Evolutionary conservation across 2,329 filamentous ascomycete species (phyloP), one percentile per base, ranked within the genome.

Genomic region (Fusarium nematophilum): DNA sequence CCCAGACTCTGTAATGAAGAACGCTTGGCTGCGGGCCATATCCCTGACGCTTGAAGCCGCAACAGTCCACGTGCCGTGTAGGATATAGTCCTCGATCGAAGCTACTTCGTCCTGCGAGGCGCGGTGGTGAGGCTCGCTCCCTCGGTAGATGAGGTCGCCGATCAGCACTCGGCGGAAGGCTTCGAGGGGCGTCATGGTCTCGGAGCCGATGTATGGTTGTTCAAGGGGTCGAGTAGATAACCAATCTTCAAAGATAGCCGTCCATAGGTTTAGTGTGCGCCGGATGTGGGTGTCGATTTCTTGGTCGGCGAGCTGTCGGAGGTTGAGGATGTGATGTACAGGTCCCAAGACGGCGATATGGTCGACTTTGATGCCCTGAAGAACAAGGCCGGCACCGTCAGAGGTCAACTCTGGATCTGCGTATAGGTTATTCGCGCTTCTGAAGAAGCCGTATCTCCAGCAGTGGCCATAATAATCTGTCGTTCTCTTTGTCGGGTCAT

Each of bases 381-480:
- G 14, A 13, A 34, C 21, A 1, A 46, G 43, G 1, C 43, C 43
- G 1, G 10, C 7, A 3, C 27, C 6, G 5, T 46, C 27, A 3
- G 21, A 5, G 3, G 30, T 46, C 5, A 27, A 2, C 34, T 46
- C 14, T 5, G 43, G 43, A 5, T 46, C 43, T 13, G 17, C 14
- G 8, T 46, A 36, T 4, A 17, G 9, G 1, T 14, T 18, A 0
- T 9, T 23, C 18, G 43, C 3, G 21, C 30, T 34, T 1, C 34
- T 34, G 43, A 36, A 46, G 4, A 17, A 46, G 8, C 17, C 9
- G 1, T 46, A 46, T 26, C 43, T 21, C 43, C 43, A 46, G 14
- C 43, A 46, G 8, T 46, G 43, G 1, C 43, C 43, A 18, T 34
- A 46, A 7, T 46, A 46, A 9, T 27, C 43, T 5, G 43, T 46